Percentiles rank a stretch among this genome's conserved stretches.
phyloP scores from a whole-genome alignment of 257 asterid genomes.

The Solanum paucissectum region DNA sequence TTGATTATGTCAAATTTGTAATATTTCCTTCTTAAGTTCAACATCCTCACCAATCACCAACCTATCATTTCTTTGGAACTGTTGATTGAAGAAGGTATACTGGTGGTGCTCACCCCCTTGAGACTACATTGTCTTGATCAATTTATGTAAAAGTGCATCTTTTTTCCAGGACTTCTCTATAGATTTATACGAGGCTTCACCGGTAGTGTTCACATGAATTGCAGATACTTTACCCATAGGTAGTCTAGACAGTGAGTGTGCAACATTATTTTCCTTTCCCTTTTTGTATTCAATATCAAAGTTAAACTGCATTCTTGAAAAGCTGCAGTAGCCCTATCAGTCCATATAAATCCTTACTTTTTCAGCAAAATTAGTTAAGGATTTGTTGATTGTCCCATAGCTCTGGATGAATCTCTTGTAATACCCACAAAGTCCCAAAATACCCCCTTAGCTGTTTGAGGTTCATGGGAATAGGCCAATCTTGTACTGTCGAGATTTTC shows the following conservation, averaged over 20 bases:
- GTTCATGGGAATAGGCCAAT: background rate
- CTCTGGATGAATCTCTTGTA: background rate
- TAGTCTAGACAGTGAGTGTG: background rate
- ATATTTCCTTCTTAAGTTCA: background rate
- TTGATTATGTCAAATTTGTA: background rate
- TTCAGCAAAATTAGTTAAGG: background rate
- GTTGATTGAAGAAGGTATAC: background rate
- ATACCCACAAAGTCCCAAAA: background rate
- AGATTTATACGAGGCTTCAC: no score
- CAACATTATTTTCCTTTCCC: background rate
- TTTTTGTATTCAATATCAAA: background rate
- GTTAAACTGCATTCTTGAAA: background rate
- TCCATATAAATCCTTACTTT: background rate
- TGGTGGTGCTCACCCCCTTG: background rate
- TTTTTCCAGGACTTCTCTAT: no score
- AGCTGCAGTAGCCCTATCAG: background rate
- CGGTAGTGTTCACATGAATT: background rate
- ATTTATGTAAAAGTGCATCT: background rate
- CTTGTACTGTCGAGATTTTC: background rate
- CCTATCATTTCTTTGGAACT: background rate
- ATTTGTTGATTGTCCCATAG: background rate
- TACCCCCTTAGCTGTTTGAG: background rate
- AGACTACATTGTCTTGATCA: background rate
- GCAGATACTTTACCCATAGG: background rate
- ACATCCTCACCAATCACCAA: background rate